These are phyloP conservation scores for Vicia sativa DNA, from an alignment of 306 rosid genomes.

Conservation along the genomic window DNA sequence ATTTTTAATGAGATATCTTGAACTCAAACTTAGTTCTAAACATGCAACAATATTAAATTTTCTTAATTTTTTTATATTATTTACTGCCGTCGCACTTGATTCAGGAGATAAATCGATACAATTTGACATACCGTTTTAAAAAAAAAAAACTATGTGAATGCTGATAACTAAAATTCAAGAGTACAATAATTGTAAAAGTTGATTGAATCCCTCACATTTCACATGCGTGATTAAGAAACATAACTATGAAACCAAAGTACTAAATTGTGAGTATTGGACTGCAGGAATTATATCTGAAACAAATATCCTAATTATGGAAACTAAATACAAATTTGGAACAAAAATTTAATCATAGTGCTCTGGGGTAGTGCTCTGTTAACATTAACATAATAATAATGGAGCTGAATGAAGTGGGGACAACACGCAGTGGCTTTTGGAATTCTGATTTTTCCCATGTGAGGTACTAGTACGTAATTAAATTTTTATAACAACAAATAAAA, in stretches of 20 bases:
- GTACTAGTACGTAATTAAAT: constrained; percentile 38
- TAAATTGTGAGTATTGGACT: not conserved
- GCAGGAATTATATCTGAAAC: constrained; percentile 29
- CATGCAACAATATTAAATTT: no score
- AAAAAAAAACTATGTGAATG: no score
- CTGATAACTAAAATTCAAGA: no score
- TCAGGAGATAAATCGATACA: no score
- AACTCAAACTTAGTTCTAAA: no score
- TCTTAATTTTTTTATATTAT: no score
- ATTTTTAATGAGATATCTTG: no score
- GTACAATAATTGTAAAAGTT: not conserved
- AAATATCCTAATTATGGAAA: constrained; percentile 24
- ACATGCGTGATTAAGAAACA: constrained; percentile 10
- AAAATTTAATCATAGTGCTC: constrained; percentile 6
- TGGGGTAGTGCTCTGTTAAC: constrained; percentile 17
- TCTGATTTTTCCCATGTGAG: constrained; percentile 39
- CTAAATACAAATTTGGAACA: constrained; percentile 25
- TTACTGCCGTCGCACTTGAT: no score
- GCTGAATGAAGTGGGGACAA: constrained; percentile 40
- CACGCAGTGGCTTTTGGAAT: constrained; percentile 36
- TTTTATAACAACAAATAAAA: not conserved
- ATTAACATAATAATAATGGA: constrained; percentile 38
- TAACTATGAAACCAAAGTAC: constrained; percentile 1
- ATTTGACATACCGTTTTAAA: no score
- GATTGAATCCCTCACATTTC: not conserved